Evolutionary conservation across 2,329 filamentous ascomycete genomes (phyloP).

Genomic region (Colletotrichum tofieldiae): DNA sequence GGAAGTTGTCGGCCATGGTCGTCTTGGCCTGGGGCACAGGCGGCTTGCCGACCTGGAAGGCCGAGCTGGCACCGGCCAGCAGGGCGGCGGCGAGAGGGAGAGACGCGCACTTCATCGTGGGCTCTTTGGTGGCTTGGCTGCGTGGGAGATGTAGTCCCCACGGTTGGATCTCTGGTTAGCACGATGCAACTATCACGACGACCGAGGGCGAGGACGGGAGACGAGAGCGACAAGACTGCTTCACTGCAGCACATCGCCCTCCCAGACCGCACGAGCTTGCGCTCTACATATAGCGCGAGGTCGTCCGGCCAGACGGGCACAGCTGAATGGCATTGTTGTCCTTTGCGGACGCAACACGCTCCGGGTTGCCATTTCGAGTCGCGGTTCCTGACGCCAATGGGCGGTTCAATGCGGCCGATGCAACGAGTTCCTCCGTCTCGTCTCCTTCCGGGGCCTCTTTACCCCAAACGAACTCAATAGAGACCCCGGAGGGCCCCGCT

Average conservation of each 20-base stretch:
- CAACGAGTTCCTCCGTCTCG: slow-evolving; percentile 15
- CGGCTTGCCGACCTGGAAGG: slow-evolving; percentile 49
- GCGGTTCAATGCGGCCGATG: slow-evolving; percentile 14
- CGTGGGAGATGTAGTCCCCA: not conserved
- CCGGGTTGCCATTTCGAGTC: slow-evolving; percentile 49
- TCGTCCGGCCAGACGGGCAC: slow-evolving; percentile 30
- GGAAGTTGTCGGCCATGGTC: slow-evolving; percentile 56
- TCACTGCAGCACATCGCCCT: not conserved
- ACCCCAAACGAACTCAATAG: not conserved
- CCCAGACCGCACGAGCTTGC: not conserved
- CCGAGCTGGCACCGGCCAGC: slow-evolving; percentile 44
- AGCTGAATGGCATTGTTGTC: slow-evolving; percentile 48
- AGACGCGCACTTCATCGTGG: slow-evolving; percentile 25
- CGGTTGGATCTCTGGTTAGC: not conserved
- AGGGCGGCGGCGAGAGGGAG: slow-evolving; percentile 23
- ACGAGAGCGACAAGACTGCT: not conserved
- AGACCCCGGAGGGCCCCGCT: not conserved
- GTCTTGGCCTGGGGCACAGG: slow-evolving; percentile 49
- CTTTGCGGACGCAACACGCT: slow-evolving; percentile 50
- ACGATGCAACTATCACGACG: not conserved
- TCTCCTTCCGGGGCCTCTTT: not conserved
- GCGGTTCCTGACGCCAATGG: slow-evolving; percentile 17
- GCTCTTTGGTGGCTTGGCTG: slow-evolving; percentile 8
- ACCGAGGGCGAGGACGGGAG: not conserved
- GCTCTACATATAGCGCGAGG: slow-evolving; percentile 21